phyloP scores from a whole-genome alignment of 2,329 filamentous ascomycete species.

The Fusarium nelsonii region DNA sequence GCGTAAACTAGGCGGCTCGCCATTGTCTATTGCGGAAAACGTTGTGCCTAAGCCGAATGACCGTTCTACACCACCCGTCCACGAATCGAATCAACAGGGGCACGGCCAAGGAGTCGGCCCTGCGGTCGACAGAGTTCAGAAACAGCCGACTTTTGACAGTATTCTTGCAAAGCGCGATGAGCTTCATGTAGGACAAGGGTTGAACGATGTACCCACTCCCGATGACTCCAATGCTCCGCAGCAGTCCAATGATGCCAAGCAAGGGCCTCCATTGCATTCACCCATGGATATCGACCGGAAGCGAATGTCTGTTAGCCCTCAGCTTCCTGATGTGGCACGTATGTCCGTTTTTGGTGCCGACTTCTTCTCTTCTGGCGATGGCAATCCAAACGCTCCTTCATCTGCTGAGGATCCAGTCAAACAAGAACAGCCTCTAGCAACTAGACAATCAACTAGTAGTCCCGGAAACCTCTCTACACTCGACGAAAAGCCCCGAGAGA shows the following conservation, averaged over 20 bases:
- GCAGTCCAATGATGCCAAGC: slow-evolving; percentile 5
- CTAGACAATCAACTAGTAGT: slow-evolving; percentile 7
- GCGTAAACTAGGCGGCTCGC: slow-evolving; percentile 67
- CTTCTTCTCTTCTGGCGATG: slow-evolving; percentile 61
- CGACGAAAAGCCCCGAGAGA: slow-evolving; percentile 16
- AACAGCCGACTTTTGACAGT: slow-evolving; percentile 42
- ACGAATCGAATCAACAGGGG: slow-evolving; percentile 21
- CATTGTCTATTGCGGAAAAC: slow-evolving; percentile 68
- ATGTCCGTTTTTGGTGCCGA: slow-evolving; percentile 72
- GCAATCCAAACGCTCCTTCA: slow-evolving; percentile 16
- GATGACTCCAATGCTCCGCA: slow-evolving; percentile 9
- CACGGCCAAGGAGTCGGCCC: slow-evolving; percentile 7
- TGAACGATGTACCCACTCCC: slow-evolving; percentile 5
- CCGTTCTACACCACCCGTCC: slow-evolving; percentile 45
- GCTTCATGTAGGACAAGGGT: not conserved
- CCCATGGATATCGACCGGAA: slow-evolving; percentile 37
- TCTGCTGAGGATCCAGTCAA: slow-evolving; percentile 26
- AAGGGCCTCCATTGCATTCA: slow-evolving; percentile 26
- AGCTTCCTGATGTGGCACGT: slow-evolving; percentile 68
- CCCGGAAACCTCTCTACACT: slow-evolving; percentile 12
- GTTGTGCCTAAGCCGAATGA: slow-evolving; percentile 53
- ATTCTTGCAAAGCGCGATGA: slow-evolving; percentile 40
- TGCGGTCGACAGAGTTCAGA: slow-evolving; percentile 21
- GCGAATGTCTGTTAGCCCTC: slow-evolving; percentile 65
- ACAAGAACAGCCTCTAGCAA: slow-evolving; percentile 21